phyloP scores from a whole-genome alignment of 495 filamentous ascomycete genomes.

The Neurospora sp. region DNA sequence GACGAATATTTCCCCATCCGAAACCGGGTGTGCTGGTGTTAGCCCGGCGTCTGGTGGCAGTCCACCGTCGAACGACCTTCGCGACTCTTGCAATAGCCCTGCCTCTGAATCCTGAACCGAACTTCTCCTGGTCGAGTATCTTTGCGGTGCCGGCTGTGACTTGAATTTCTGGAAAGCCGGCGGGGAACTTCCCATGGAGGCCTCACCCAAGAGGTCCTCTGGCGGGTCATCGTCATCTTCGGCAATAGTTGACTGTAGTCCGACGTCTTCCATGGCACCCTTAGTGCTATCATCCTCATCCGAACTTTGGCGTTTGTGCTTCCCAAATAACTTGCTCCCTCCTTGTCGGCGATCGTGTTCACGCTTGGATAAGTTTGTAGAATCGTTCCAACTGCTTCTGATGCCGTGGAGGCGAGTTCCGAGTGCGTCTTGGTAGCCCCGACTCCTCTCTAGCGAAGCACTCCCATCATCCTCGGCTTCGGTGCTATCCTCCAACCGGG shows the following conservation, averaged over 20 bases:
- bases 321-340: constrained; percentile 36
- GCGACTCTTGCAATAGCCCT: constrained; percentile 8
- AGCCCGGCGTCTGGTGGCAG: background rate
- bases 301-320: constrained; percentile 16
- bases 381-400: constrained; percentile 49
- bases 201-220: constrained; percentile 46
- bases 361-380: constrained; percentile 26
- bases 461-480: constrained; percentile 63
- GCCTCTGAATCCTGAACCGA: constrained; percentile 19
- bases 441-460: constrained; percentile 45
- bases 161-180: constrained; percentile 78
- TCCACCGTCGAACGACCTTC: constrained; percentile 12
- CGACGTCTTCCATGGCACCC: constrained; percentile 76
- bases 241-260: constrained; percentile 57
- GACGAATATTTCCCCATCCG: constrained; percentile 38
- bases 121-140: constrained; percentile 14
- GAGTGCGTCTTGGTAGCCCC: constrained; percentile 36
- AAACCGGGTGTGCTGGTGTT: constrained; percentile 8
- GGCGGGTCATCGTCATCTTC: constrained; percentile 48
- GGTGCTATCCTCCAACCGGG: constrained; percentile 66
- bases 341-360: constrained; percentile 14
- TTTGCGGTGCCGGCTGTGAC: constrained; percentile 15
- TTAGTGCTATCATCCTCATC: constrained; percentile 46
- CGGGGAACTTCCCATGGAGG: constrained; percentile 53
- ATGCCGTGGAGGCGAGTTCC: constrained; percentile 41